Conservation (phyloP, 495 filamentous ascomycete genomes). For the Tuber umbilicatum region DNA sequence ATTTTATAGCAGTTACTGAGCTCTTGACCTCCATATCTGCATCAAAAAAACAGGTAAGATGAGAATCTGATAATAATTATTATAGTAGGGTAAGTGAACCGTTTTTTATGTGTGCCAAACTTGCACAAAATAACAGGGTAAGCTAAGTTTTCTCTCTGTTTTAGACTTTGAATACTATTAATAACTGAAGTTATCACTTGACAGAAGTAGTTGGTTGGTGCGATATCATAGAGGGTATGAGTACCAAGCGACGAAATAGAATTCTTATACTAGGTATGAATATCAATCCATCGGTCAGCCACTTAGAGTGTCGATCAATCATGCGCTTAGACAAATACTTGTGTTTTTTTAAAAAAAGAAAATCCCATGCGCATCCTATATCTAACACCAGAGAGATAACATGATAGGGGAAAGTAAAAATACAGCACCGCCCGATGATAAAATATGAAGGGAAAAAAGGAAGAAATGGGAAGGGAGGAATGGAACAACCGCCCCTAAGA, state of each 20-base stretch:
- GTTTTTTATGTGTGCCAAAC: no score
- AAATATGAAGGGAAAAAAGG: not conserved
- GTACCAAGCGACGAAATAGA: not conserved
- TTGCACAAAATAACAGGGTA: no score
- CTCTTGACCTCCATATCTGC: no score
- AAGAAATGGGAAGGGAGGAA: not conserved
- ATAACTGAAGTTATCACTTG: not conserved
- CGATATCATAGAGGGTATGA: not conserved
- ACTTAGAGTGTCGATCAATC: not conserved
- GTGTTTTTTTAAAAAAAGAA: not conserved
- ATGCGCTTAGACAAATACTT: not conserved
- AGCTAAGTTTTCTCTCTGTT: no score
- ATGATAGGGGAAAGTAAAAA: not conserved
- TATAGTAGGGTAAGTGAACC: no score
- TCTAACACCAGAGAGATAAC: not conserved
- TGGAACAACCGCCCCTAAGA: not conserved
- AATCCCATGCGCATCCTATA: not conserved
- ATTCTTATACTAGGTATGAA: not conserved
- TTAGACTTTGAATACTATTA: no score
- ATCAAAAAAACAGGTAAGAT: no score
- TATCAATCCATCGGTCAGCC: not conserved
- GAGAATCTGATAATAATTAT: no score
- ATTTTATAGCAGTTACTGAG: no score
- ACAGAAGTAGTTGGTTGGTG: not conserved
- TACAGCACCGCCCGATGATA: conserved; percentile 1